Conservation (phyloP, 2,329 filamentous ascomycete genomes). For the Arthrobotrys sphaeroides region DNA sequence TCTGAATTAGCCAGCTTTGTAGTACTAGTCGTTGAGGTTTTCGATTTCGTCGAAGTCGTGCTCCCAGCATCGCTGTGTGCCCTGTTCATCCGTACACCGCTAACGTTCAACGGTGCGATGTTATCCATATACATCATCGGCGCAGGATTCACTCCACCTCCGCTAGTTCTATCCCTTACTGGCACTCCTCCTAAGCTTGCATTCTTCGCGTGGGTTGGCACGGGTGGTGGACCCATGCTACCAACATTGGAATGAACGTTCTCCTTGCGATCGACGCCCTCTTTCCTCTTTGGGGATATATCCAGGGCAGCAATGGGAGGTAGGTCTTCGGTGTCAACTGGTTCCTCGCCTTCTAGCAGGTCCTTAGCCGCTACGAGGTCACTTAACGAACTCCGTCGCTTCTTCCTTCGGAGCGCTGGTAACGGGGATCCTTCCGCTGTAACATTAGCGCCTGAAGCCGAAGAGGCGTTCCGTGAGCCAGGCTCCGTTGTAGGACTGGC, state of each 20-base stretch:
- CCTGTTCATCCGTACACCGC: slow-evolving; percentile 36
- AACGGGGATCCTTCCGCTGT: slow-evolving; percentile 34
- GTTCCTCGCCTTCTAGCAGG: slow-evolving; percentile 65
- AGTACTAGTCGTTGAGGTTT: not conserved
- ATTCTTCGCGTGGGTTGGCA: slow-evolving; percentile 40
- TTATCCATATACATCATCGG: slow-evolving; percentile 26
- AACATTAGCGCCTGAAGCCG: not conserved
- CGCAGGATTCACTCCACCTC: not conserved
- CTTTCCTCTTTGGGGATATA: slow-evolving; percentile 27
- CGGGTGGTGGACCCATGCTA: slow-evolving; percentile 43
- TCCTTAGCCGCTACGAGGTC: slow-evolving; percentile 68
- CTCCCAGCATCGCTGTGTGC: slow-evolving; percentile 47
- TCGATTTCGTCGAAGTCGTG: slow-evolving; percentile 4
- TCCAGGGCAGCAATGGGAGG: slow-evolving; percentile 4
- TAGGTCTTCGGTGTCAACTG: not conserved
- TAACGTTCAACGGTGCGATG: slow-evolving; percentile 42
- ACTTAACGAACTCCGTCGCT: slow-evolving; percentile 88
- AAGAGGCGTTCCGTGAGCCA: not conserved
- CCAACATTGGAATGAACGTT: slow-evolving; percentile 10
- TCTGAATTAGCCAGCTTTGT: not conserved
- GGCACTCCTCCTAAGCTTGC: slow-evolving; percentile 18
- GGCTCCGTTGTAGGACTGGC: slow-evolving; percentile 30
- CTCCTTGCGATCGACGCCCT: slow-evolving; percentile 39
- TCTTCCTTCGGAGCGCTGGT: slow-evolving; percentile 69
- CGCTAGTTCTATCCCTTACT: slow-evolving; percentile 2